A percentile compares a stretch with the other conserved stretches of the same genome.
phyloP scores from a whole-genome alignment of 225 moss, liverwort and hornwort species.

The Pseudoscleropodium purum region DNA sequence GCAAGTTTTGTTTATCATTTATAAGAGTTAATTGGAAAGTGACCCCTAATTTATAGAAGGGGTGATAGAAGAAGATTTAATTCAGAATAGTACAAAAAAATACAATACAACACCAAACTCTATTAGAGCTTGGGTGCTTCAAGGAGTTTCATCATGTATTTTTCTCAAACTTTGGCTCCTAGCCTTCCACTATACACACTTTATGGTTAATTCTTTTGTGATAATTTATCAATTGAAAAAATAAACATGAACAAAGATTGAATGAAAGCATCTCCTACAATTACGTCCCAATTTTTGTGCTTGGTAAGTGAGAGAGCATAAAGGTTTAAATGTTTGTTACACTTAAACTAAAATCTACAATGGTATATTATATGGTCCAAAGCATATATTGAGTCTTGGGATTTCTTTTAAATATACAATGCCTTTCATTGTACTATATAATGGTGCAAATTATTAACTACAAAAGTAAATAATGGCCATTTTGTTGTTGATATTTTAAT shows the following conservation, averaged over 20 bases:
- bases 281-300: background rate
- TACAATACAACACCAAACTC: too few species aligned
- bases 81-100: too few species aligned
- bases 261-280: background rate
- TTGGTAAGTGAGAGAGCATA: background rate
- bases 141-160: too few species aligned
- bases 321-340: background rate
- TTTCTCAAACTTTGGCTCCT: too few species aligned
- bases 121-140: too few species aligned
- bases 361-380: background rate
- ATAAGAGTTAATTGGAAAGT: too few species aligned
- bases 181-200: too few species aligned
- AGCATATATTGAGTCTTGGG: background rate
- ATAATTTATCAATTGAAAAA: background rate
- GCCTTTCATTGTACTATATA: background rate
- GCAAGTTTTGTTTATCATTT: background rate
- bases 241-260: accelerated
- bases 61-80: too few species aligned
- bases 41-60: too few species aligned
- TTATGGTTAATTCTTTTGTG: background rate
- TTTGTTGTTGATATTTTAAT: background rate
- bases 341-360: background rate
- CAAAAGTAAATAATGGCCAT: background rate
- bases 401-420: background rate
- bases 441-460: background rate